Base-by-base conservation (phyloP, 371 early-diverging fungal species). In the Choanephora cucurbitarum region DNA sequence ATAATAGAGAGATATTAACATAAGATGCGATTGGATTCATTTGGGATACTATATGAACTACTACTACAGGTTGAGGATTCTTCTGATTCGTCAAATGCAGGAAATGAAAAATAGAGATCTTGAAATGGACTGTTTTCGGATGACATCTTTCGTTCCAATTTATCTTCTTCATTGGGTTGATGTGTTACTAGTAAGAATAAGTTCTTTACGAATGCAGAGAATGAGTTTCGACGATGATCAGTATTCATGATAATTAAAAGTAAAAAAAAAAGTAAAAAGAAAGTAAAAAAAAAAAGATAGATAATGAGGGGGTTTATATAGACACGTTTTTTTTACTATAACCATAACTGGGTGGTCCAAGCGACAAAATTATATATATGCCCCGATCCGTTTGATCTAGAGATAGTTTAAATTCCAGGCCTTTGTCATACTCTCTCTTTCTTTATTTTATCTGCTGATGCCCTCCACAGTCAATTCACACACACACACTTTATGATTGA, bases 171-270 rank as follows among this genome's bases (percentile, higher is more conserved):
- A 17, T 34, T 54, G 4, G 37, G 3, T 37, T 53, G 23, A 41
- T 40, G 65, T 17, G 70, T 62, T 21, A 70, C 62, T 3, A 70
- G 34, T 34, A 62, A 60, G 9, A 70, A 40, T 32, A 62, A 53
- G 49, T 67, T 67, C 46, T 66, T 66, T 17, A 70, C 64, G 53
- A 70, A 59, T 13, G 64, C 45, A 43, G 67, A 67, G 22, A 71
- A 60, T 15, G 71, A 67, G 22, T 63, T 64, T 18, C 62, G 57
- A 28, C 61, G 66, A 41, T 41, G 33, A 32, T 5, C 53, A 21
- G 52, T 40, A 45, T 45, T 49, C 24, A 31, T 15, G 9, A n/a
- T 7, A n/a, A 17, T 32, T 7, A 7, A 49, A 49, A 22, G 8
- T 21, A 34, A 32, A 44, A 42, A 32, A 14, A 44, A 11, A 17